These are phyloP conservation scores for Aspergillus nanangensis DNA, from an alignment of 495 filamentous ascomycete species.

Conservation along the genomic window DNA sequence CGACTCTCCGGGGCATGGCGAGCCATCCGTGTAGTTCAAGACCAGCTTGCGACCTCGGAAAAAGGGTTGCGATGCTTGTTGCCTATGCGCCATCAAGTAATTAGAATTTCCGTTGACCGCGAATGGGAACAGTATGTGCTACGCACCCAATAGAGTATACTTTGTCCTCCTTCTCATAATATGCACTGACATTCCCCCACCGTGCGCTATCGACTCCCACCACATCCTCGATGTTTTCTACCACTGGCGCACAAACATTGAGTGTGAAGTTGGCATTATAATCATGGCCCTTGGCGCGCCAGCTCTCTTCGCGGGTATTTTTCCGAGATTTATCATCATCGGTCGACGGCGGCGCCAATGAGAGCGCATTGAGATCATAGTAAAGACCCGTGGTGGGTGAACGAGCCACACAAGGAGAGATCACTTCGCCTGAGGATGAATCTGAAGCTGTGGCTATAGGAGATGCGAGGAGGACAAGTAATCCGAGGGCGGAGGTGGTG, in stretches of 20 bases:
- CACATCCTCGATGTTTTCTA: constrained; percentile 69
- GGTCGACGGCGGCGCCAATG: constrained; percentile 45
- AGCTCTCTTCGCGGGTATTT: constrained; percentile 65
- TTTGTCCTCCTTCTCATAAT: constrained; percentile 68
- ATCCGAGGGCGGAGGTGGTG: constrained; percentile 9
- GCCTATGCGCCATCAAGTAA: constrained; percentile 33
- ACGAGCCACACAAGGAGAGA: constrained; percentile 69
- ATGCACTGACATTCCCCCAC: constrained; percentile 88
- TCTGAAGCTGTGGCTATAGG: constrained; percentile 17
- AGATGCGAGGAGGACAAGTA: constrained; percentile 14
- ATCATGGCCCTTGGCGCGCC: constrained; percentile 78
- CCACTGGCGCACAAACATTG: constrained; percentile 86
- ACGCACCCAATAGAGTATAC: constrained; percentile 81
- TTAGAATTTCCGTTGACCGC: not conserved
- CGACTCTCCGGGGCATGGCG: constrained; percentile 57
- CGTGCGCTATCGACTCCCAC: constrained; percentile 57
- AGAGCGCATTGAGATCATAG: constrained; percentile 83
- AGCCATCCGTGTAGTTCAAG: constrained; percentile 87
- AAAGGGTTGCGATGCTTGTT: constrained; percentile 62
- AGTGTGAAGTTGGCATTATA: constrained; percentile 88
- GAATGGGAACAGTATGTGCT: no score
- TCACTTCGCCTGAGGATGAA: constrained; percentile 22
- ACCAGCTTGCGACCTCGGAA: constrained; percentile 89
- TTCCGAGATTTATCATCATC: constrained; percentile 55
- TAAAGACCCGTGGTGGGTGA: constrained; percentile 71